Evolutionary conservation across 768 basidiomycete species (phyloP).

Genomic region (Crucibulum laeve): DNA sequence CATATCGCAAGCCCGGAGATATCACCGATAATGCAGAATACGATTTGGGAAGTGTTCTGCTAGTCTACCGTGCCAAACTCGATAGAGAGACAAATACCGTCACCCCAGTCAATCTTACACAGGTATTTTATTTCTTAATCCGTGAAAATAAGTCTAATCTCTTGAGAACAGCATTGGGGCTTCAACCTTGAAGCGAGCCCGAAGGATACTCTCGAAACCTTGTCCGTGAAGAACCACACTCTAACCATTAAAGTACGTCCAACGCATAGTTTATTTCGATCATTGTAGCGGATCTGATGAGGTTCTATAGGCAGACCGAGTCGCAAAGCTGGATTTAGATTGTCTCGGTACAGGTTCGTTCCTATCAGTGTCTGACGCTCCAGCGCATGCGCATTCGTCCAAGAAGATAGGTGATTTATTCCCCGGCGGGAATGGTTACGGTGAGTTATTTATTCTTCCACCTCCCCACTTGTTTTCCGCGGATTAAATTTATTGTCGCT

Average conservation of each 20-base stretch:
- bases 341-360: conserved; percentile 52
- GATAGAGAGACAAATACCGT: conserved; percentile 42
- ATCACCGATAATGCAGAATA: conserved; percentile 28
- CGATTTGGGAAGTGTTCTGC: conserved; percentile 58
- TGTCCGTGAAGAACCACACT: conserved; percentile 47
- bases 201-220: conserved; percentile 31
- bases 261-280: too few relatives aligned
- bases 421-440: conserved; percentile 61
- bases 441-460: background rate
- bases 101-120: conserved; percentile 73
- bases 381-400: conserved; percentile 42
- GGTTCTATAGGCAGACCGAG: conserved; percentile 42
- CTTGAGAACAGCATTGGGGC: conserved; percentile 62
- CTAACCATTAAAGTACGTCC: conserved; percentile 34
- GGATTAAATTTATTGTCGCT: conserved; percentile 6
- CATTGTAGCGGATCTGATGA: background rate
- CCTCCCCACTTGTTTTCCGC: background rate
- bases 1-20: conserved; percentile 20
- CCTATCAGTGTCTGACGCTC: conserved; percentile 38
- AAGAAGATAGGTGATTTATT: conserved; percentile 55
- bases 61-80: conserved; percentile 71
- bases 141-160: conserved; percentile 2
- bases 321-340: conserved; percentile 46
- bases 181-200: conserved; percentile 77
- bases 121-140: conserved; percentile 36